These are phyloP conservation scores for Cladophialophora chaetospira DNA, from an alignment of 2,329 filamentous ascomycete genomes.

Conservation along the genomic window DNA sequence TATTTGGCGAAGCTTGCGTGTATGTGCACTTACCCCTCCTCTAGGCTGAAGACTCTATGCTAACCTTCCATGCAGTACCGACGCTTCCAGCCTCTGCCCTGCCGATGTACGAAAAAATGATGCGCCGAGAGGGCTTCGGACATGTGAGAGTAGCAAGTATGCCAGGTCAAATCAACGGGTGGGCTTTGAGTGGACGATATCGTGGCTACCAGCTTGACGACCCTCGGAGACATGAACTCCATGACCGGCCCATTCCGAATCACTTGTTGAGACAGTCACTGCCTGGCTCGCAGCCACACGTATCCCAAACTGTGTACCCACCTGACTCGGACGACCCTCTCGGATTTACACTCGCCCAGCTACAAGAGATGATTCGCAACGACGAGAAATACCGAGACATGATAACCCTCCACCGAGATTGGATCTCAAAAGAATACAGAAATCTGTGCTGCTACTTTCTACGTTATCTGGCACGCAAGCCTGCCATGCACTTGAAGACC, in stretches of 20 bases:
- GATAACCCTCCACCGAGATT: not conserved
- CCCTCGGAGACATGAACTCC: not conserved
- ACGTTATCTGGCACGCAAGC: slow-evolving; percentile 3
- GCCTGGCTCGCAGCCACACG: no score
- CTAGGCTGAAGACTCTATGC: not conserved
- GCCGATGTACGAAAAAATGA: slow-evolving; percentile 14
- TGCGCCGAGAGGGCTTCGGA: not conserved
- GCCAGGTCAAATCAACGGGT: slow-evolving; percentile 6
- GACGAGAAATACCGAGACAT: not conserved
- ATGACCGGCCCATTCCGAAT: not conserved
- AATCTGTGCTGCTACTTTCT: not conserved
- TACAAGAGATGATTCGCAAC: not conserved
- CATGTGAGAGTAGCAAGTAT: not conserved
- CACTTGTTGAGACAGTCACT: not conserved
- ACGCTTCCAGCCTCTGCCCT: slow-evolving; percentile 11
- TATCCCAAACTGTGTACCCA: not conserved
- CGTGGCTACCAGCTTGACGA: not conserved
- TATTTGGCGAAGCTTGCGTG: not conserved
- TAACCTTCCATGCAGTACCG: slow-evolving; percentile 11
- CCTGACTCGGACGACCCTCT: not conserved
- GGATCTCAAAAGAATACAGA: not conserved
- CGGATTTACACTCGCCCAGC: not conserved
- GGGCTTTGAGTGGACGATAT: not conserved
- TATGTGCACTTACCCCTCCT: slow-evolving; percentile 6
- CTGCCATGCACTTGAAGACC: not conserved